Evolutionary conservation across 352 stramenopile genomes (phyloP).

Genomic region (Pythium pyrilobum): DNA sequence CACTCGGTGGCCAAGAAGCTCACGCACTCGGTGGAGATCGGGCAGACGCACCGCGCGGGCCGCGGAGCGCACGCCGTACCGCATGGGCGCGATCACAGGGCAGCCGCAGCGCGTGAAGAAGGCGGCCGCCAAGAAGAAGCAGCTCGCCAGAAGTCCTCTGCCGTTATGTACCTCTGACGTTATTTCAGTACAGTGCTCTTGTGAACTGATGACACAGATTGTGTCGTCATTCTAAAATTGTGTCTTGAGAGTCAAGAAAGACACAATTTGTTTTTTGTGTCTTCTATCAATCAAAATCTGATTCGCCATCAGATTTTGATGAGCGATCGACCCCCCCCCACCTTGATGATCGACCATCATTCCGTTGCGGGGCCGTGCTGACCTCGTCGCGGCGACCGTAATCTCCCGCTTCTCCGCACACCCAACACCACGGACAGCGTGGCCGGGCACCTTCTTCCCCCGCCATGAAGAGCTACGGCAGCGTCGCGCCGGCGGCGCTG

Average conservation of each 20-base stretch:
- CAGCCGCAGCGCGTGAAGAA: not conserved
- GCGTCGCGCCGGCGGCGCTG: constrained; percentile 14
- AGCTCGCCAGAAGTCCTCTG: too few relatives aligned
- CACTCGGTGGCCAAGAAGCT: not conserved
- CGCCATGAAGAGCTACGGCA: constrained; percentile 24
- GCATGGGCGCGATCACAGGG: not conserved
- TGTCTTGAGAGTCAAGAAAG: too few relatives aligned
- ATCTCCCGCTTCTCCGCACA: not conserved
- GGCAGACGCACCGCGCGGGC: not conserved
- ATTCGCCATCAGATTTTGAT: too few relatives aligned
- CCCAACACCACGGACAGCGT: not conserved
- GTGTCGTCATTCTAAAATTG: too few relatives aligned
- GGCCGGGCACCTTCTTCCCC: not conserved
- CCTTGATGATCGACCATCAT: not conserved
- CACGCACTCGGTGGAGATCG: not conserved
- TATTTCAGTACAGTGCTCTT: too few relatives aligned
- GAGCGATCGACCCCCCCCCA: too few relatives aligned
- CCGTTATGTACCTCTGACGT: too few relatives aligned
- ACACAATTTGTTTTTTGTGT: too few relatives aligned
- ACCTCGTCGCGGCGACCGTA: not conserved
- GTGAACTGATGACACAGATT: too few relatives aligned
- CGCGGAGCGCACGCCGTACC: not conserved
- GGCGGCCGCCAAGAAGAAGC: not conserved
- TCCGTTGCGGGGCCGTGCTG: not conserved
- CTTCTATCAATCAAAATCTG: too few relatives aligned